Evolutionary conservation across 768 basidiomycete genomes (phyloP).

Genomic region (Leccinum ochraceum): DNA sequence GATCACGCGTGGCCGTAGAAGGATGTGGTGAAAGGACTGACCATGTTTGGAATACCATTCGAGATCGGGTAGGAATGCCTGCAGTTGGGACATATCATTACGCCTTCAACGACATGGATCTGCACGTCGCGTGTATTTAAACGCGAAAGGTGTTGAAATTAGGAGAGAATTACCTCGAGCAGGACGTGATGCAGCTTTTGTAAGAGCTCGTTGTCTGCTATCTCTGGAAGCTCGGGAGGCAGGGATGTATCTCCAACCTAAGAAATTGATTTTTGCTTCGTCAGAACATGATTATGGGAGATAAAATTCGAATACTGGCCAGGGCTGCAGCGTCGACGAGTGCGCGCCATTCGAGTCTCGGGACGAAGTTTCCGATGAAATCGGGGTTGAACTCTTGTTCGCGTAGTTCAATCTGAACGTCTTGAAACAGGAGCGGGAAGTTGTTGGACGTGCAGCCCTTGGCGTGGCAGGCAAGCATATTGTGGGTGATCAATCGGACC

Average conservation of each 20-base stretch:
- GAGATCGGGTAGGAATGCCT: slow-evolving; percentile 86
- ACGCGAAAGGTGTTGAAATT: background rate
- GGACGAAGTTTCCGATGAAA: slow-evolving; percentile 80
- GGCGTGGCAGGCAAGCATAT: slow-evolving; percentile 91
- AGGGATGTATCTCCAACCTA: slow-evolving; percentile 88
- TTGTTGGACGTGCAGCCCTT: slow-evolving; percentile 92
- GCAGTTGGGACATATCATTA: slow-evolving; percentile 93
- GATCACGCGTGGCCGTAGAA: background rate
- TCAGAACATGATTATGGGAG: background rate
- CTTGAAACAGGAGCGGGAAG: slow-evolving; percentile 83
- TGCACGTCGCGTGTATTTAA: slow-evolving; percentile 32
- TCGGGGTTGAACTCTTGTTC: slow-evolving; percentile 91
- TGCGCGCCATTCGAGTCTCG: slow-evolving; percentile 89
- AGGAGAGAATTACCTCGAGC: slow-evolving; percentile 64
- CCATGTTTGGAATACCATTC: slow-evolving; percentile 99
- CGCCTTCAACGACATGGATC: slow-evolving; percentile 91
- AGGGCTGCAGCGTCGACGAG: slow-evolving; percentile 78
- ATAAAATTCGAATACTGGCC: slow-evolving; percentile 42
- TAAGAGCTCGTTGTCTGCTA: slow-evolving; percentile 80
- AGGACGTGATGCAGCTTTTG: slow-evolving; percentile 88
- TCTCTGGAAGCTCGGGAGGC: slow-evolving; percentile 71
- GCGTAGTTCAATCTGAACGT: slow-evolving; percentile 76
- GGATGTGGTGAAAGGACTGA: slow-evolving; percentile 34
- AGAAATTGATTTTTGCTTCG: background rate
- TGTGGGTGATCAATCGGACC: slow-evolving; percentile 96